Percentiles rank a stretch among this genome's conserved stretches.
Evolutionary conservation across 768 basidiomycete genomes (phyloP).

Genomic region (Russula earlei): DNA sequence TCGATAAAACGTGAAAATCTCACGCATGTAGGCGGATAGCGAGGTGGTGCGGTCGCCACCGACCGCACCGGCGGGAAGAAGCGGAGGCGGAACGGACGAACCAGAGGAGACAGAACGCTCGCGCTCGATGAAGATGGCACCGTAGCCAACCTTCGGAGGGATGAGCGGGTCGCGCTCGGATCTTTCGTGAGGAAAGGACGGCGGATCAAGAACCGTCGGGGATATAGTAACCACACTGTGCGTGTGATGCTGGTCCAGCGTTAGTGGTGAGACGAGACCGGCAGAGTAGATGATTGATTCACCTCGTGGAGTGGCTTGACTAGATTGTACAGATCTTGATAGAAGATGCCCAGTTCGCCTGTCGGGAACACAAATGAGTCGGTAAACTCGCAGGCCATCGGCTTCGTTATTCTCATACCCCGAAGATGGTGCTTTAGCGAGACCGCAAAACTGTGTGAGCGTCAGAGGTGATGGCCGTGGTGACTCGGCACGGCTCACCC

Average conservation of each 20-base stretch:
- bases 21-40: background rate
- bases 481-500: slow-evolving; percentile 29
- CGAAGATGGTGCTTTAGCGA: slow-evolving; percentile 51
- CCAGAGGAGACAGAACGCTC: background rate
- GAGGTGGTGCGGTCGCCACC: background rate
- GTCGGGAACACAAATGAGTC: background rate
- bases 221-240: background rate
- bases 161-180: background rate
- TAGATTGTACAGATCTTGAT: slow-evolving; percentile 51
- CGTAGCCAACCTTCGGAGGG: background rate
- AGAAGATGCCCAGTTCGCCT: slow-evolving; percentile 54
- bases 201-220: background rate
- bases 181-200: background rate
- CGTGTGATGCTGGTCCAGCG: background rate
- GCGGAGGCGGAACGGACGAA: background rate
- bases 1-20: background rate
- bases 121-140: background rate
- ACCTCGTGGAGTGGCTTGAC: slow-evolving; percentile 50
- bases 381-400: background rate
- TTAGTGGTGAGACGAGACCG: background rate
- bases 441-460: slow-evolving; percentile 38
- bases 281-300: slow-evolving; percentile 13
- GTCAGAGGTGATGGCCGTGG: background rate
- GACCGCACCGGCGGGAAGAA: background rate
- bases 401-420: slow-evolving; percentile 26